A percentile compares a stretch with the other conserved stretches of the same genome.
phyloP scores from a whole-genome alignment of 2,329 filamentous ascomycete species.

The Amesomyces nigricolor region DNA sequence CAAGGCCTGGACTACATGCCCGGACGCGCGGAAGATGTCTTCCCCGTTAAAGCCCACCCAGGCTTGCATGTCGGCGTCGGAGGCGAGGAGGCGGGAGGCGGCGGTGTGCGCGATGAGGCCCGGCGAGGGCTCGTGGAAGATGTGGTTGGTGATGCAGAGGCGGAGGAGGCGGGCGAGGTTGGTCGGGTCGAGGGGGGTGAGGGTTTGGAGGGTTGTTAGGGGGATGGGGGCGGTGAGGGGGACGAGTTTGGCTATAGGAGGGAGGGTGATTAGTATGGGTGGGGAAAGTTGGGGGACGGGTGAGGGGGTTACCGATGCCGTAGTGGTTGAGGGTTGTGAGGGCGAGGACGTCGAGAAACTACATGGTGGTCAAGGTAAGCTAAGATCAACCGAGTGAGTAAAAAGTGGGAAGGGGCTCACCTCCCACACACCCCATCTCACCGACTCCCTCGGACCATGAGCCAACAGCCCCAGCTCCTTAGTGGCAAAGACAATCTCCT shows the following conservation, averaged over 20 bases:
- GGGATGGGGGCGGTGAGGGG: slow-evolving; percentile 42
- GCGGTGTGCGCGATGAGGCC: slow-evolving; percentile 51
- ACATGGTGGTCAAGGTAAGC: neutral
- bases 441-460: slow-evolving; percentile 44
- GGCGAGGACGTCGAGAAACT: slow-evolving; percentile 48
- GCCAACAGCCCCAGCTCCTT: slow-evolving; percentile 44
- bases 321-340: slow-evolving; percentile 47
- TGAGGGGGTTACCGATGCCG: slow-evolving; percentile 41
- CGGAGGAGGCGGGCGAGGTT: slow-evolving; percentile 49
- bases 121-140: slow-evolving; percentile 49
- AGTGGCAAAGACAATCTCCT: slow-evolving; percentile 44
- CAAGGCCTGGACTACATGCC: slow-evolving; percentile 42
- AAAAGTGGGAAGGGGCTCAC: slow-evolving; percentile 28
- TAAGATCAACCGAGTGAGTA: no score
- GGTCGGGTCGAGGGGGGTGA: slow-evolving; percentile 42
- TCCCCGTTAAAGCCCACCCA: slow-evolving; percentile 53
- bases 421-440: slow-evolving; percentile 49
- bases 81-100: slow-evolving; percentile 45
- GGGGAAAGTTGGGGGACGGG: no score
- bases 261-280: slow-evolving; percentile 12
- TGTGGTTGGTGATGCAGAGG: slow-evolving; percentile 51
- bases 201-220: slow-evolving; percentile 41
- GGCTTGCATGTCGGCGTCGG: slow-evolving; percentile 43
- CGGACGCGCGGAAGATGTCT: slow-evolving; percentile 47
- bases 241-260: slow-evolving; percentile 46